These are phyloP conservation scores for Auricularia heimuer DNA, from an alignment of 768 basidiomycete genomes.

Conservation along the genomic window DNA sequence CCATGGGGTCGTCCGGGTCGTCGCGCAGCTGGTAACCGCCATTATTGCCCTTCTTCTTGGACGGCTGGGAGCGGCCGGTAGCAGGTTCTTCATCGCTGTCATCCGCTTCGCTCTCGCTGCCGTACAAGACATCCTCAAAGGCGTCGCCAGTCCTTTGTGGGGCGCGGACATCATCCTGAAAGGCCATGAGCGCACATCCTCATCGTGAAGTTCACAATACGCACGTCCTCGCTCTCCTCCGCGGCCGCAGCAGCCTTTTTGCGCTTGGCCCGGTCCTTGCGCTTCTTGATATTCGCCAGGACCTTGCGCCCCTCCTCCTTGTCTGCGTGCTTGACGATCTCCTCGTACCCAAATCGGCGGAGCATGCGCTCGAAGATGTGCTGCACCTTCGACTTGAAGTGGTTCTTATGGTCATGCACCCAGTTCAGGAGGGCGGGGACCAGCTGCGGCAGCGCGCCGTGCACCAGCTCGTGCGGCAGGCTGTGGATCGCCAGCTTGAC, in stretches of 20 bases:
- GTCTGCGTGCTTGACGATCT: slow-evolving; percentile 55
- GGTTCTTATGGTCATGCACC: slow-evolving; percentile 98
- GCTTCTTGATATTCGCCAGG: slow-evolving; percentile 86
- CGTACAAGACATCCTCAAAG: slow-evolving; percentile 95
- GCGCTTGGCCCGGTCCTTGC: slow-evolving; percentile 87
- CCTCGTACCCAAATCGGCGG: slow-evolving; percentile 80
- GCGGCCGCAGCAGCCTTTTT: slow-evolving; percentile 60
- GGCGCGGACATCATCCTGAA: slow-evolving; percentile 17
- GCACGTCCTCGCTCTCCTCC: slow-evolving; percentile 39
- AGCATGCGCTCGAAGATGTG: slow-evolving; percentile 97
- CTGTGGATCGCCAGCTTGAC: slow-evolving; percentile 89
- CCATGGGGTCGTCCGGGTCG: slow-evolving; percentile 92
- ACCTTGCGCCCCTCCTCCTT: slow-evolving; percentile 62
- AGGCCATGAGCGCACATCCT: background rate
- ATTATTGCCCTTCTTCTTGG: slow-evolving; percentile 28
- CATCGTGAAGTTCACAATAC: slow-evolving; percentile 6
- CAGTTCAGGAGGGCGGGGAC: slow-evolving; percentile 81
- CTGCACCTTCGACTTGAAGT: slow-evolving; percentile 93
- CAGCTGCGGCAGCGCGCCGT: slow-evolving; percentile 65
- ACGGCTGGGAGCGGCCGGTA: slow-evolving; percentile 22
- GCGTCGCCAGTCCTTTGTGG: slow-evolving; percentile 65
- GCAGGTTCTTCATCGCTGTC: slow-evolving; percentile 54
- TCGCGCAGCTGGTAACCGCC: slow-evolving; percentile 60
- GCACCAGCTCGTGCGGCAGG: slow-evolving; percentile 57
- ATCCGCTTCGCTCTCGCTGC: slow-evolving; percentile 85